Evolutionary conservation across 768 basidiomycete species (phyloP).

Genomic region (Phlebiopsis gigantea): DNA sequence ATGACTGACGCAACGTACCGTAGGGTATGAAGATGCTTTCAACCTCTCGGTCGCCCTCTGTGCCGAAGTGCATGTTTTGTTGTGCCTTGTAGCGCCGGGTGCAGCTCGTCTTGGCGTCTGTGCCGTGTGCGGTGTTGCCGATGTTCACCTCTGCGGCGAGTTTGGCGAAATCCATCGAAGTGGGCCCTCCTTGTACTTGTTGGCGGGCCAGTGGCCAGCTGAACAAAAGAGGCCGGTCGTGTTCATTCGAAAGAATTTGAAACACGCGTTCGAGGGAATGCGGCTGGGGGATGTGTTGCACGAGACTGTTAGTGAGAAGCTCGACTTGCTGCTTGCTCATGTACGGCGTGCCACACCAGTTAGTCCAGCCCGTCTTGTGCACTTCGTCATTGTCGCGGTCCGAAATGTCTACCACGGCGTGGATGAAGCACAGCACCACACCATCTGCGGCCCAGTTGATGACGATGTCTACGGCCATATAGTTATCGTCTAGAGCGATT

Average conservation of each 20-base stretch:
- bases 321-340: slow-evolving; percentile 55
- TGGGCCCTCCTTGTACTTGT: slow-evolving; percentile 32
- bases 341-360: slow-evolving; percentile 80
- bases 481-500: slow-evolving; percentile 63
- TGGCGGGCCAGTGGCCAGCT: slow-evolving; percentile 71
- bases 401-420: slow-evolving; percentile 71
- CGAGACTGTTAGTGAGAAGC: slow-evolving; percentile 54
- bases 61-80: slow-evolving; percentile 44
- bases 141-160: slow-evolving; percentile 69
- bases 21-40: slow-evolving; percentile 90
- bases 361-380: slow-evolving; percentile 73
- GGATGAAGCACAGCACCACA: slow-evolving; percentile 84
- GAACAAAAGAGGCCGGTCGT: slow-evolving; percentile 52
- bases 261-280: slow-evolving; percentile 60
- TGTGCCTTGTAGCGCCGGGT: slow-evolving; percentile 77
- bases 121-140: slow-evolving; percentile 40
- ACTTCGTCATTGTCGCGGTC: slow-evolving; percentile 71
- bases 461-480: slow-evolving; percentile 85
- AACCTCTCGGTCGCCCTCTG: slow-evolving; percentile 56
- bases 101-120: slow-evolving; percentile 80
- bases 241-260: slow-evolving; percentile 67
- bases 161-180: slow-evolving; percentile 39
- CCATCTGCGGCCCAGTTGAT: slow-evolving; percentile 87
- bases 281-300: slow-evolving; percentile 46
- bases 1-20: slow-evolving; percentile 43